Evolutionary conservation across 2,329 filamentous ascomycete genomes (phyloP).

Genomic region (Aspergillus spinulosporus): DNA sequence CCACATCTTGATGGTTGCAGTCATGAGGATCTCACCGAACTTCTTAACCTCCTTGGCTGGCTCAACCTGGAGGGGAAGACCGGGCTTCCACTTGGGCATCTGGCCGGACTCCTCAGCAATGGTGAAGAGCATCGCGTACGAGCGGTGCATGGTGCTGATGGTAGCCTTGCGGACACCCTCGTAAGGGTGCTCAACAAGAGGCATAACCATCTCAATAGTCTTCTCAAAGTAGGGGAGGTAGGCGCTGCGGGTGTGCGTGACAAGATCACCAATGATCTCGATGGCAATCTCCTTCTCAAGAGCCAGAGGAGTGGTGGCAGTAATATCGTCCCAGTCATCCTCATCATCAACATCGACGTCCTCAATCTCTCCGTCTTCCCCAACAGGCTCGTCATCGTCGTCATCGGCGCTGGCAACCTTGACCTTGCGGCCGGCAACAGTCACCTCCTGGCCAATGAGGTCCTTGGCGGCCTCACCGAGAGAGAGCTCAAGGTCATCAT

Average conservation of each 20-base stretch:
- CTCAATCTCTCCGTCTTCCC: constrained; percentile 61
- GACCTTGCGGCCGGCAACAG: constrained; percentile 79
- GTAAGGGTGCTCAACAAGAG: constrained; percentile 85
- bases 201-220: constrained; percentile 77
- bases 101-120: constrained; percentile 77
- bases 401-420: constrained; percentile 67
- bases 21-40: constrained; percentile 82
- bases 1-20: constrained; percentile 81
- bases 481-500: constrained; percentile 74
- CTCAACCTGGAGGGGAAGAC: constrained; percentile 76
- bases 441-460: constrained; percentile 72
- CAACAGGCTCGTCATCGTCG: constrained; percentile 52
- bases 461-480: constrained; percentile 73
- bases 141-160: constrained; percentile 87
- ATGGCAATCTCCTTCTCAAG: constrained; percentile 97
- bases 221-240: constrained; percentile 85
- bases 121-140: constrained; percentile 86
- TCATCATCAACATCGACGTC: constrained; percentile 73
- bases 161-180: constrained; percentile 92
- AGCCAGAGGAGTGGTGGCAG: constrained; percentile 82
- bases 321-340: constrained; percentile 80
- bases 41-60: constrained; percentile 78
- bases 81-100: constrained; percentile 81
- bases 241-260: constrained; percentile 78
- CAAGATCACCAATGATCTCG: constrained; percentile 89